phyloP scores from a whole-genome alignment of 2,329 filamentous ascomycete genomes.

The Sporothrix inflata region DNA sequence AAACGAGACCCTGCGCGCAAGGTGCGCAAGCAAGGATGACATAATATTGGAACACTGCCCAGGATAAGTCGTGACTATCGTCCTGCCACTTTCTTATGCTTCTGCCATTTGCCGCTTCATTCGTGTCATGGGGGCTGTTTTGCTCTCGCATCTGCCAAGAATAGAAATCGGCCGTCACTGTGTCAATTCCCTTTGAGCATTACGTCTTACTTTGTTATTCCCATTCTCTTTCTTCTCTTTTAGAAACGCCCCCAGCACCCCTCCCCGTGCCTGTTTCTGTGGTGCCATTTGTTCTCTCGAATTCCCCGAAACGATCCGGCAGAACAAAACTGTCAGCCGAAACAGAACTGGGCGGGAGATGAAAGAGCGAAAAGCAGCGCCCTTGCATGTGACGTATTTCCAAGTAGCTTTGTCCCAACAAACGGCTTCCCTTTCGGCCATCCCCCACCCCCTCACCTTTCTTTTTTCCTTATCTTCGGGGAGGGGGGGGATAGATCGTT shows the following conservation, averaged over 20 bases:
- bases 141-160: background rate
- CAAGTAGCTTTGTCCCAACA: too few species aligned
- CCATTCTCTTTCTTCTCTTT: background rate
- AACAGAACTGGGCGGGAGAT: background rate
- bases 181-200: background rate
- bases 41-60: slow-evolving; percentile 12
- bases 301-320: background rate
- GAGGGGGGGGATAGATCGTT: background rate
- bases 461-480: too few species aligned
- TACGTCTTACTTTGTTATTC: background rate
- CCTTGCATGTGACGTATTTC: slow-evolving; percentile 10
- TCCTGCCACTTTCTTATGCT: background rate
- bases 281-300: background rate
- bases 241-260: background rate
- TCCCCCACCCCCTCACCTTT: background rate
- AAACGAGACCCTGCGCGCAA: background rate
- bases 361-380: background rate
- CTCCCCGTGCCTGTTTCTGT: slow-evolving; percentile 13
- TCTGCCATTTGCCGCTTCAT: background rate
- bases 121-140: background rate
- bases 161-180: too few species aligned
- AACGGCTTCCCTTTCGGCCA: too few species aligned
- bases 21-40: background rate
- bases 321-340: background rate
- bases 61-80: too few species aligned